These are phyloP conservation scores for Ogataea pini DNA, from an alignment of 805 yeast species.

Conservation along the genomic window DNA sequence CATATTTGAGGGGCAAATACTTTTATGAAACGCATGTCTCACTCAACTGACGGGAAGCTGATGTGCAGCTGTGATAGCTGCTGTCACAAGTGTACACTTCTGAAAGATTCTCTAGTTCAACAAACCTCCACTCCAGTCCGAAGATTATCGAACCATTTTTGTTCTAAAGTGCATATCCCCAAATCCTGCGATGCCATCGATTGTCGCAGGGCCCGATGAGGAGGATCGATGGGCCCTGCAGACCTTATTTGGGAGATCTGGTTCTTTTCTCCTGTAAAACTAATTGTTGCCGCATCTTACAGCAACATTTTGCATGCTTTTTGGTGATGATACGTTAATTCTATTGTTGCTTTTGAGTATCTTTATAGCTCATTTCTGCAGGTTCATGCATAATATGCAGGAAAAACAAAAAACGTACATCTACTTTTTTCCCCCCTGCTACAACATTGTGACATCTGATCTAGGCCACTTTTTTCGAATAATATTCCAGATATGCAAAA, in stretches of 20 bases:
- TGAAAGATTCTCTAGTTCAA: no score
- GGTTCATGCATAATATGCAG: neutral
- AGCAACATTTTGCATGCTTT: neutral
- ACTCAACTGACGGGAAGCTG: neutral
- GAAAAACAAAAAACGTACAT: neutral
- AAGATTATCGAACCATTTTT: neutral
- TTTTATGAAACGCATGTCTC: neutral
- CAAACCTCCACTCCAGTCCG: no score
- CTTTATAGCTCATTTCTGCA: neutral
- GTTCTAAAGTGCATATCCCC: neutral
- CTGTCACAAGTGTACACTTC: neutral
- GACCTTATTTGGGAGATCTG: neutral
- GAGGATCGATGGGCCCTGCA: conserved; percentile 1
- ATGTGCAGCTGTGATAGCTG: neutral
- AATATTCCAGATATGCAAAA: no score
- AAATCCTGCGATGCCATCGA: neutral
- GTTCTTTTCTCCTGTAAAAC: neutral
- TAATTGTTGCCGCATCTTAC: neutral
- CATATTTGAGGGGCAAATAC: neutral
- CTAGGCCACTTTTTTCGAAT: conserved; percentile 1
- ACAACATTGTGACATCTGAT: conserved; percentile 6
- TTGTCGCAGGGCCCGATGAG: neutral
- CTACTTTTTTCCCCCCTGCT: neutral
- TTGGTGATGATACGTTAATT: neutral
- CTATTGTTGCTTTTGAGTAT: neutral